Conservation (phyloP, 352 stramenopile species). For the Pythium brachiatum region DNA sequence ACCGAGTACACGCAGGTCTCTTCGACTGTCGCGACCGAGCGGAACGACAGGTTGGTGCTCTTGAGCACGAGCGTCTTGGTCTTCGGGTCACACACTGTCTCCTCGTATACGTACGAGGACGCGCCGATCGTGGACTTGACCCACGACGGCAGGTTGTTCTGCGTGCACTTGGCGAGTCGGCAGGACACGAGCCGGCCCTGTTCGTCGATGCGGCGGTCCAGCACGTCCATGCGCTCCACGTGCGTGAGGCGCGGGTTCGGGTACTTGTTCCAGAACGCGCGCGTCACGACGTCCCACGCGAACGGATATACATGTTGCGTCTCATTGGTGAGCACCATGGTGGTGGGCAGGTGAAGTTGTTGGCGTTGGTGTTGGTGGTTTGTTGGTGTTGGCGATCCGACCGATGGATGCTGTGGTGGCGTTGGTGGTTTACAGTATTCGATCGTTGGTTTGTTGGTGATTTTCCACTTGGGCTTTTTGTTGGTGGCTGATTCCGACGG, state of each 20-base stretch:
- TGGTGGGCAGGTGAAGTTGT: neutral
- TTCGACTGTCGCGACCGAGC: slow-evolving; percentile 73
- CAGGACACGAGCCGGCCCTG: slow-evolving; percentile 64
- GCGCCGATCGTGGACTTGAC: slow-evolving; percentile 60
- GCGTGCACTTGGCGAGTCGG: slow-evolving; percentile 71
- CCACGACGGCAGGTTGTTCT: slow-evolving; percentile 75
- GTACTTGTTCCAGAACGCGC: slow-evolving; percentile 90
- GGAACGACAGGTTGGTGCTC: slow-evolving; percentile 80
- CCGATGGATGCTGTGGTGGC: neutral
- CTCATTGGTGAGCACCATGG: slow-evolving; percentile 77
- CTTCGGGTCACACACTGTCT: slow-evolving; percentile 70
- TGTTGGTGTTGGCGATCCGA: neutral
- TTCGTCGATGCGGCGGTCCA: slow-evolving; percentile 67
- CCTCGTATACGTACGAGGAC: slow-evolving; percentile 80
- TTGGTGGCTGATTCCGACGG: slow-evolving; percentile 5
- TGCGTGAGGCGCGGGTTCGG: slow-evolving; percentile 74
- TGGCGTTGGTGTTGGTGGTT: neutral
- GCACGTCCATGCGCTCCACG: slow-evolving; percentile 80
- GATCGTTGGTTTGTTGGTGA: slow-evolving; percentile 1
- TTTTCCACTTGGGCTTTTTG: neutral
- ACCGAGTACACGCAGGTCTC: slow-evolving; percentile 84
- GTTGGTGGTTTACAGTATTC: too few relatives aligned
- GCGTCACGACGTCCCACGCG: slow-evolving; percentile 80
- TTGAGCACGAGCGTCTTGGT: slow-evolving; percentile 69
- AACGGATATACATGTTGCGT: slow-evolving; percentile 80